Base-by-base conservation (phyloP, 768 basidiomycete genomes). In the Hericium rajendrae region DNA sequence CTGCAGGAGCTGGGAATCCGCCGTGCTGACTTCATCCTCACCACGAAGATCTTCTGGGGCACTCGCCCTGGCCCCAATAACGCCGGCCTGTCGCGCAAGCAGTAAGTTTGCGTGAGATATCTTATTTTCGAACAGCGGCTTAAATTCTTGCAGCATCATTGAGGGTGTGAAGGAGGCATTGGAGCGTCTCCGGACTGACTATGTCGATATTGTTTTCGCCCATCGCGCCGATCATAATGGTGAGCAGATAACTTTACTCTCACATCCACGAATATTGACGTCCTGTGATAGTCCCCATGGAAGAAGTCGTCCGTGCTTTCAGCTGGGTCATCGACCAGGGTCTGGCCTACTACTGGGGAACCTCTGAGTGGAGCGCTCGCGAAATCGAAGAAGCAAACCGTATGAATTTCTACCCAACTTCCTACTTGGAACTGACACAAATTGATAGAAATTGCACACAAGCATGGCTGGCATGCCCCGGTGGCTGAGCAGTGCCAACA, bases 21-120 rank as follows among this genome's bases (percentile, higher is more conserved):
- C 48, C 72, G 80, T 38, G 65, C 68, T 22, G 80, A 83, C 57
- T 54, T 81, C 60, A 66, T 84, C 64, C 70, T 84, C 61, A 74
- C 78, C 32, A 83, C 81, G 61, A 83, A 83, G 61, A 38, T 83
- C 61, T 84, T 76, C 72, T 82, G 81, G 60, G 82, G 82, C 38
- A 76, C 77, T 28, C 68, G 75, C 37, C 63, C 66, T 16, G 78
- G 78, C 55, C 78, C 76, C 10, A 78, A 77, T 51, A 72, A 64
- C 48, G 26, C 60, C 6, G 73, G 71, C 58, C 56, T 74, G 6
- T 74, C 70, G 12, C 68, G 67, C 53, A 68, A 67, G 57, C 68
- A 70, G 70, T 65, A 1, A 37, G 69, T 61, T 10, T 48, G 18
- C 16, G 13, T 40, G n/a, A 6, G 38, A 10, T 12, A 20, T 38